Conservation (phyloP, 2,329 filamentous ascomycete genomes). For the Bipolaris cookei region DNA sequence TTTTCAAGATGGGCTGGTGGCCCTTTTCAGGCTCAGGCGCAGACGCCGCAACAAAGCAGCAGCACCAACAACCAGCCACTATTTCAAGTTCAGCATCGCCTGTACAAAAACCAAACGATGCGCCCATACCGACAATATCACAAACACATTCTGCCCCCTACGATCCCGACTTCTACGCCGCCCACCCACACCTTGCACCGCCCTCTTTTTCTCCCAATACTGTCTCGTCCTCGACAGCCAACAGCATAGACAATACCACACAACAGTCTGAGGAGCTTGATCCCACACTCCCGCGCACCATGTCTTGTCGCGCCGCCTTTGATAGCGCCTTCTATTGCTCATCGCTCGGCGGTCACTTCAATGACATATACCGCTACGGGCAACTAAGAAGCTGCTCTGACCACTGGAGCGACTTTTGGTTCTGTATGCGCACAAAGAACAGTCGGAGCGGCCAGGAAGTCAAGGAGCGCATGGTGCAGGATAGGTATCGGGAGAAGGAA, state of each 20-base stretch:
- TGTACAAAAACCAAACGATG: slow-evolving; percentile 12
- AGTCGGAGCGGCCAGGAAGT: slow-evolving; percentile 62
- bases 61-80: slow-evolving; percentile 20
- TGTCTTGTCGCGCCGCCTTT: slow-evolving; percentile 90
- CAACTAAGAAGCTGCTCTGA: slow-evolving; percentile 76
- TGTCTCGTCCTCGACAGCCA: slow-evolving; percentile 14
- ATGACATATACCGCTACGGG: slow-evolving; percentile 87
- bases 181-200: slow-evolving; percentile 58
- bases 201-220: slow-evolving; percentile 25
- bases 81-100: slow-evolving; percentile 6
- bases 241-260: neutral
- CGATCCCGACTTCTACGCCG: slow-evolving; percentile 61
- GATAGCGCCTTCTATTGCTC: slow-evolving; percentile 95
- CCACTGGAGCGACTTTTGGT: slow-evolving; percentile 94
- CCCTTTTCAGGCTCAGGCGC: slow-evolving; percentile 30
- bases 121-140: slow-evolving; percentile 21
- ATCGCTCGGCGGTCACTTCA: slow-evolving; percentile 88
- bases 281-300: slow-evolving; percentile 70
- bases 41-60: slow-evolving; percentile 16
- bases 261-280: slow-evolving; percentile 25
- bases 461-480: slow-evolving; percentile 66
- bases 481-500: slow-evolving; percentile 71
- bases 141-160: slow-evolving; percentile 47
- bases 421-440: slow-evolving; percentile 84
- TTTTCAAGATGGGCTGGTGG: slow-evolving; percentile 30